phyloP scores from a whole-genome alignment of 139 green algal genomes.

The Eudorina sp. region DNA sequence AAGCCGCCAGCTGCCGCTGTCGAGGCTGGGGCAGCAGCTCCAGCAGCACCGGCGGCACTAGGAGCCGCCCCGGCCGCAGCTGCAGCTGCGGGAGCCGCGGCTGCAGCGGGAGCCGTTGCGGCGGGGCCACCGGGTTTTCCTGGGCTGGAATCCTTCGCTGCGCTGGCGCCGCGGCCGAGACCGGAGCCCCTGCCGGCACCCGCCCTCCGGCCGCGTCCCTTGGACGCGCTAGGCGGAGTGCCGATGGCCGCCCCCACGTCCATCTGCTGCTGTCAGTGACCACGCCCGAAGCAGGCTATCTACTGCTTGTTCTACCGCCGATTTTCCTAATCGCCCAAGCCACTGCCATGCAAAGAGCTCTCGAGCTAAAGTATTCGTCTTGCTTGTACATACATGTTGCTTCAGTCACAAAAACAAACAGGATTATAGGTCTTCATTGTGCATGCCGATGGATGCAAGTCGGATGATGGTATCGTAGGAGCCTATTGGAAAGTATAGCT shows the following conservation, averaged over 20 bases:
- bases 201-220: slow-evolving; percentile 2
- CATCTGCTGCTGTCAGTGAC: neutral
- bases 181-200: neutral
- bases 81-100: neutral
- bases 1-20: neutral
- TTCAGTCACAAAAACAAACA: no score
- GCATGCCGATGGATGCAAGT: no score
- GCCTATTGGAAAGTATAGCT: no score
- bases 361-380: no score
- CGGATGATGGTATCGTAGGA: no score
- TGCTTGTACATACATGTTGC: no score
- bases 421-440: no score
- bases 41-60: neutral
- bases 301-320: neutral
- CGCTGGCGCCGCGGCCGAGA: neutral
- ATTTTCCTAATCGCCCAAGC: no score
- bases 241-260: neutral
- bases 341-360: no score
- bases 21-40: neutral
- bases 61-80: neutral
- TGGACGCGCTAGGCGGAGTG: slow-evolving; percentile 8
- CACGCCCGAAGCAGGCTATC: neutral
- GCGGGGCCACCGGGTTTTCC: neutral
- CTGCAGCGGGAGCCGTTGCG: neutral
- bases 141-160: neutral